Base-by-base conservation (phyloP, 116 monocot genomes). In the Papilionanthe hybrid region DNA sequence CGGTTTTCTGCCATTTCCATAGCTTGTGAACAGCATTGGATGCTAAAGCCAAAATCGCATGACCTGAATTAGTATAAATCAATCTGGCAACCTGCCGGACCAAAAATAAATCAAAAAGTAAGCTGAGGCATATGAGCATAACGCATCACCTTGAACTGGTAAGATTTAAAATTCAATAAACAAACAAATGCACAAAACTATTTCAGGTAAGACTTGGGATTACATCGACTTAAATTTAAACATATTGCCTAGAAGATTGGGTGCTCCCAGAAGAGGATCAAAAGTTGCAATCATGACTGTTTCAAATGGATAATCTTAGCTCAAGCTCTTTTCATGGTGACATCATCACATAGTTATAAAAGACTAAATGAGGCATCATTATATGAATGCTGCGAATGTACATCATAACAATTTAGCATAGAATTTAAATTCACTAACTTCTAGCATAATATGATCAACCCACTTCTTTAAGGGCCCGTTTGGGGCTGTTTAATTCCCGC, bases 1-100 rank as follows among this genome's bases (percentile, higher is more conserved):
- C 86, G 50, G 57, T 79, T 42, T 82, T 77, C 42, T 84, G 79
- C 87, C 87, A 88, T 77, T 79, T 88, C 87, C 84, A 88, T 60
- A 88, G 41, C 77, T 88, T 88, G 75, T 88, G 84, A 72, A 84
- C 77, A 45, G 79, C 87, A 82, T 82, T 84, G 43, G 79, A 84
- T 72, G 82, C 41, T 75, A 88, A 71, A 47, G 87, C 87, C 73
- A 88, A 82, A 19, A 88, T 53, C 22, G 76, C 79, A 7, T 22
- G 42, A 43, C 87, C 87, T 23, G 84, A 82, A 60, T 88, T 88
- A 15, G 82, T 88, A 43, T 82, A 88, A 48, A 79, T 77, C 60
- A 88, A 42, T 25, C 80, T 65, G 13, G 76, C 57, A 23, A 88
- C 73, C 87, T 88, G 75, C 47, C 25, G 5, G 65, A 15, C 63